These are phyloP conservation scores for Apophysomyces sp. DNA, from an alignment of 371 early-diverging fungal genomes.

Conservation along the genomic window DNA sequence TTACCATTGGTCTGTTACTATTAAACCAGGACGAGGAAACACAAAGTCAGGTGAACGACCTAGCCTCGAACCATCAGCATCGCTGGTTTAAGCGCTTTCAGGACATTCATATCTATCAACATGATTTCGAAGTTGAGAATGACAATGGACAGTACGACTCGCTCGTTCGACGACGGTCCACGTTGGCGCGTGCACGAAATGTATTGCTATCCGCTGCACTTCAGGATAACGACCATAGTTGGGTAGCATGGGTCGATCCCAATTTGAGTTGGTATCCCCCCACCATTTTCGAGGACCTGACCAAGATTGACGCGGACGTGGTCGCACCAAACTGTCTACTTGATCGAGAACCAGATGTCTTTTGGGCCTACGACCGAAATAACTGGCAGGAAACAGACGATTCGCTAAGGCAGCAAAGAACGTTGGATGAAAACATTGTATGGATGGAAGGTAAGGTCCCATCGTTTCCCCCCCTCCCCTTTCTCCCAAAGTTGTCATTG, in stretches of 20 bases:
- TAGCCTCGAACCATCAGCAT: not conserved
- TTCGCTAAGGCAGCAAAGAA: constrained; percentile 47
- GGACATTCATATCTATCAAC: constrained; percentile 38
- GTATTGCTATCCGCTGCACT: constrained; percentile 50
- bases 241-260: constrained; percentile 61
- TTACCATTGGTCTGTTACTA: constrained; percentile 40
- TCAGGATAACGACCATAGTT: constrained; percentile 35
- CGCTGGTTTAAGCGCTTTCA: constrained; percentile 29
- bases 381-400: constrained; percentile 65
- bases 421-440: constrained; percentile 33
- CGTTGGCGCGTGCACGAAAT: constrained; percentile 55
- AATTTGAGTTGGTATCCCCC: constrained; percentile 48
- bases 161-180: constrained; percentile 26
- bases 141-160: constrained; percentile 7
- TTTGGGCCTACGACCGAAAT: constrained; percentile 59
- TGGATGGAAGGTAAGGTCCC: constrained; percentile 35
- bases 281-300: constrained; percentile 53
- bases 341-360: constrained; percentile 21
- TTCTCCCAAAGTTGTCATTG: no score
- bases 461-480: not conserved
- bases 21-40: constrained; percentile 29
- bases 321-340: constrained; percentile 58
- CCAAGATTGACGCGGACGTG: constrained; percentile 48
- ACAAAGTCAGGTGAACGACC: constrained; percentile 14
- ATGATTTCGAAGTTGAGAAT: constrained; percentile 34